These are phyloP conservation scores for Xylariaceae sp. DNA, from an alignment of 2,329 filamentous ascomycete genomes.

Conservation along the genomic window DNA sequence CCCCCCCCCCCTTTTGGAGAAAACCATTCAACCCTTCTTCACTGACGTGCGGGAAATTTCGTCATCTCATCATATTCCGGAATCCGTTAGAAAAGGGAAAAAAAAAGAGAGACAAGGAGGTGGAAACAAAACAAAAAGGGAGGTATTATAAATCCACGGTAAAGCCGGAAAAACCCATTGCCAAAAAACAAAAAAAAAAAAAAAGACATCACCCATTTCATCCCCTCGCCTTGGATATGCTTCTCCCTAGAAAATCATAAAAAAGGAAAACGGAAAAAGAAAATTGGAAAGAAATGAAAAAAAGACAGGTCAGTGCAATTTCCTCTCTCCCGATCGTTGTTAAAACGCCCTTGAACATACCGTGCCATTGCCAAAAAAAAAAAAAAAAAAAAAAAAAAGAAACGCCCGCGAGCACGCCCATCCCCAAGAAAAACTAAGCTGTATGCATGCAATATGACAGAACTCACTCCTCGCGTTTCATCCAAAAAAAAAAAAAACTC, in stretches of 20 bases:
- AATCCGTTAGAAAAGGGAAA: conserved; percentile 8
- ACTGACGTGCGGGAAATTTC: conserved; percentile 1
- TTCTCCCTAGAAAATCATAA: background rate
- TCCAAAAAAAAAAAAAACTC: background rate
- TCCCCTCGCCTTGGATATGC: background rate
- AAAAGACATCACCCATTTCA: background rate
- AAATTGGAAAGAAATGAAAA: background rate
- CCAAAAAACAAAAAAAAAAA: background rate
- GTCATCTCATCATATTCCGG: conserved; percentile 10
- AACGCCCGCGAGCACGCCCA: conserved; percentile 5
- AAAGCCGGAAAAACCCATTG: background rate
- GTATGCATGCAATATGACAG: conserved; percentile 4
- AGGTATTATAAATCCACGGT: background rate
- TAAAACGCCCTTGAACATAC: conserved; percentile 2
- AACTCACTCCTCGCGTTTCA: background rate
- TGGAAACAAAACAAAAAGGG: conserved; percentile 6
- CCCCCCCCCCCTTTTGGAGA: background rate
- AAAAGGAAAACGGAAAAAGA: background rate
- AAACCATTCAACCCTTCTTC: conserved; percentile 1
- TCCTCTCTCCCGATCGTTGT: background rate
- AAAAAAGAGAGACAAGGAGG: conserved; percentile 4
- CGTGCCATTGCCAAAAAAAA: background rate
- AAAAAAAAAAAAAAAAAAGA: too few species aligned
- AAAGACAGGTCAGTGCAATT: background rate
- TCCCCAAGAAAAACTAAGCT: too few species aligned